Conservation (phyloP, 1,284 basidiomycete species). For the Coriolopsis trogii region DNA sequence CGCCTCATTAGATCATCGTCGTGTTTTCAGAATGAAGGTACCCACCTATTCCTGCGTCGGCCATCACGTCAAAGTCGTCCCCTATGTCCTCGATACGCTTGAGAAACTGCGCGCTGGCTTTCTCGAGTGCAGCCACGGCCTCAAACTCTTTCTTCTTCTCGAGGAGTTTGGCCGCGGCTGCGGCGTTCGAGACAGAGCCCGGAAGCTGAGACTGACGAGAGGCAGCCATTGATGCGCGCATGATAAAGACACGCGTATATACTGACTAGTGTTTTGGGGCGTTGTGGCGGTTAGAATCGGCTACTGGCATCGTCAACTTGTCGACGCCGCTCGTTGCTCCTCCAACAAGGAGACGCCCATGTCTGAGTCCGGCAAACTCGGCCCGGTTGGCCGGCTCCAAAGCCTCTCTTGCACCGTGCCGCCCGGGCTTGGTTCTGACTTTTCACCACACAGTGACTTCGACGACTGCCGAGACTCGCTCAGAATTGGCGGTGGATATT, state of each 20-base stretch:
- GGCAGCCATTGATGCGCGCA: constrained; percentile 60
- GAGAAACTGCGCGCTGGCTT: constrained; percentile 61
- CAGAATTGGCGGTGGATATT: no score
- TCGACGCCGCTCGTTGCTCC: no score
- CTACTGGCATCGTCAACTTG: no score
- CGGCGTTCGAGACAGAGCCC: constrained; percentile 47
- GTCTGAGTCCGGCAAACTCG: no score
- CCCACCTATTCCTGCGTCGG: constrained; percentile 69
- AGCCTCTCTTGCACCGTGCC: no score
- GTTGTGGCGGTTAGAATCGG: neutral
- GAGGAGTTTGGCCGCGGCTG: constrained; percentile 53
- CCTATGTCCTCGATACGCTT: constrained; percentile 68
- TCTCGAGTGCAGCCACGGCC: constrained; percentile 72
- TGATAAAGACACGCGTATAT: constrained; percentile 23
- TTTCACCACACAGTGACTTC: no score
- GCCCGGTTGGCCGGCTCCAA: no score
- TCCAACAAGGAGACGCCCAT: no score
- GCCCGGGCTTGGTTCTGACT: no score
- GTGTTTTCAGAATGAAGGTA: neutral
- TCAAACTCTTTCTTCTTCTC: constrained; percentile 84
- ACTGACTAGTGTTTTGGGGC: neutral
- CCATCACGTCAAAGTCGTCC: constrained; percentile 75
- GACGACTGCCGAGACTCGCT: no score
- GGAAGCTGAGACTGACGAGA: constrained; percentile 51
- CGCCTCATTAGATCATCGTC: neutral